Conservation (phyloP, 306 rosid genomes). For the Canavalia gladiata region DNA sequence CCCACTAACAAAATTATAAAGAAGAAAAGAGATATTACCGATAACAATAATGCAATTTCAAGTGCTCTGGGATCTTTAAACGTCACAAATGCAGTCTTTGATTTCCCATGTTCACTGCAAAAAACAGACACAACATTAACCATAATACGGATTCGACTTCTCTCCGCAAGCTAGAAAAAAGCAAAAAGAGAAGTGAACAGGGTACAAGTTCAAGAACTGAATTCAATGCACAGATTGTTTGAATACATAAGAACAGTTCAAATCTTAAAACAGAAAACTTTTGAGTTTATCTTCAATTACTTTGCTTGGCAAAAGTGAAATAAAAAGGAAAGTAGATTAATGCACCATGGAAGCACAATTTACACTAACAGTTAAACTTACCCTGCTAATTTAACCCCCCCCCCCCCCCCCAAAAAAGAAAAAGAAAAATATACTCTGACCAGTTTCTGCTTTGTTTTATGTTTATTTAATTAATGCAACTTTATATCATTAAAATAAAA, state of each 20-base stretch:
- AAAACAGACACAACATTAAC: slow-evolving; percentile 42
- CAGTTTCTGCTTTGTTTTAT: not conserved
- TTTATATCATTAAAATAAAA: slow-evolving; percentile 29
- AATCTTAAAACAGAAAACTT: slow-evolving; percentile 20
- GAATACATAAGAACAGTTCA: not conserved
- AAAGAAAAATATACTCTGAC: not conserved
- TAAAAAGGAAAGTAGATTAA: slow-evolving; percentile 14
- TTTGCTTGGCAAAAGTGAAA: not conserved
- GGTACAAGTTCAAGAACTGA: slow-evolving; percentile 13
- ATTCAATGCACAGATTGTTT: slow-evolving; percentile 33
- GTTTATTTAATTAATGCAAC: slow-evolving; percentile 3
- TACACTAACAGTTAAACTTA: not conserved
- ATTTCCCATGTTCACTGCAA: slow-evolving; percentile 79
- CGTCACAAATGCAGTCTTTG: slow-evolving; percentile 91
- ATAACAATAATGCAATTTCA: slow-evolving; percentile 86
- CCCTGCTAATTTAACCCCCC: too few relatives aligned
- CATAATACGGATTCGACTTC: slow-evolving; percentile 17
- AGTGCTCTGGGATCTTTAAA: slow-evolving; percentile 93
- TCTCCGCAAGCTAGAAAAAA: slow-evolving; percentile 22
- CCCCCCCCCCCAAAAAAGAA: too few relatives aligned
- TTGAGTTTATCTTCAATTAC: slow-evolving; percentile 13
- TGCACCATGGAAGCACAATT: not conserved
- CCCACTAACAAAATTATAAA: slow-evolving; percentile 41
- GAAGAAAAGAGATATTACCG: slow-evolving; percentile 63
- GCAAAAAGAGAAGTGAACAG: not conserved